Percentiles rank a stretch among this genome's conserved stretches.
Conservation (phyloP, 2,329 filamentous ascomycete genomes). For the Coccinonectria pachysandricola region DNA sequence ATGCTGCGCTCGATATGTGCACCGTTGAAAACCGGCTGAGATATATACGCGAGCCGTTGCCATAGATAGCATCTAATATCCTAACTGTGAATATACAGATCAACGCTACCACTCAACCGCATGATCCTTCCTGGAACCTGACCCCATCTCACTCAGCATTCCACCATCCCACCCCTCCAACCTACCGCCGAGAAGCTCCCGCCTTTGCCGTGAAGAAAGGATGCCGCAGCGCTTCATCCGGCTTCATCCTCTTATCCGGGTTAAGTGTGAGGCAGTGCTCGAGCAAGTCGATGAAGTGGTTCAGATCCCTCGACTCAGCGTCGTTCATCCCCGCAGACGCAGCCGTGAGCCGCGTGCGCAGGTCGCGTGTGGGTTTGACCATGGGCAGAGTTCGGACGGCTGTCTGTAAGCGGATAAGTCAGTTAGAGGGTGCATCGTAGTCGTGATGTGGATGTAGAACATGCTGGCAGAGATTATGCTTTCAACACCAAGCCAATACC, state of each 20-base stretch:
- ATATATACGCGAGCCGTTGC: too few relatives aligned
- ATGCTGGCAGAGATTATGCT: slow-evolving; percentile 5
- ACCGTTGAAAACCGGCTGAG: too few relatives aligned
- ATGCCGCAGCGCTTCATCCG: slow-evolving; percentile 77
- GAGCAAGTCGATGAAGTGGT: slow-evolving; percentile 75
- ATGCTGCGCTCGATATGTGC: too few relatives aligned
- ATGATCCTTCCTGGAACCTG: too few relatives aligned
- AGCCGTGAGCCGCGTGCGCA: slow-evolving; percentile 69
- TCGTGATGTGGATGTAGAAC: slow-evolving; percentile 2
- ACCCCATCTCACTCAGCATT: slow-evolving; percentile 5
- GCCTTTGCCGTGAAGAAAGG: slow-evolving; percentile 59
- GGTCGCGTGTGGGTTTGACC: slow-evolving; percentile 67
- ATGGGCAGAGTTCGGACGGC: slow-evolving; percentile 56
- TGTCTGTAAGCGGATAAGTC: slow-evolving; percentile 38
- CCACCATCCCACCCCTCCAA: slow-evolving; percentile 2
- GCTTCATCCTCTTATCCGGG: slow-evolving; percentile 83
- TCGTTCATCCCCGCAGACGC: slow-evolving; percentile 66
- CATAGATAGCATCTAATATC: too few relatives aligned
- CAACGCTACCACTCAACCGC: too few relatives aligned
- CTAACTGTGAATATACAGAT: too few relatives aligned
- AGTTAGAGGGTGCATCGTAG: slow-evolving; percentile 17
- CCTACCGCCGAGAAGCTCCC: slow-evolving; percentile 16
- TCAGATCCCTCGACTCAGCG: slow-evolving; percentile 64
- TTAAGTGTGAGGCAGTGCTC: slow-evolving; percentile 84
- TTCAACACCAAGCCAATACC: too few relatives aligned